Evolutionary conservation across 768 basidiomycete species (phyloP).

Genomic region (Hysterangium stoloniferum): DNA sequence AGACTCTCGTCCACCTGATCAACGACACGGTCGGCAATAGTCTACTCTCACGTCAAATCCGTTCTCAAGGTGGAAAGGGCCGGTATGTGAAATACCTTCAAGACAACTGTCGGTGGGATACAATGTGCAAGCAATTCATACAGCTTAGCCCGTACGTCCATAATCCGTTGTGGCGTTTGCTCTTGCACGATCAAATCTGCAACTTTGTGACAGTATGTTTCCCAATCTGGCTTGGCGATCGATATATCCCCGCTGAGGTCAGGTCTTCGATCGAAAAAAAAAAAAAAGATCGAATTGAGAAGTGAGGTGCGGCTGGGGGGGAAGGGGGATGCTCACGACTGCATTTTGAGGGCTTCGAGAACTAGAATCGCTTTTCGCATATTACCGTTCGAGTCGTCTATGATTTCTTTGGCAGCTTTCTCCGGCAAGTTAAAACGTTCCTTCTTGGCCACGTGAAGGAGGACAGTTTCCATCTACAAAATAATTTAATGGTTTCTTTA

Average conservation of each 20-base stretch:
- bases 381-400: constrained; percentile 79
- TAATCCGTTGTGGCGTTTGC: constrained; percentile 81
- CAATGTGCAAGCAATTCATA: constrained; percentile 96
- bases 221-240: constrained; percentile 99
- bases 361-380: constrained; percentile 91
- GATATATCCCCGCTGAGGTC: constrained; percentile 70
- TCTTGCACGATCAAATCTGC: constrained; percentile 85
- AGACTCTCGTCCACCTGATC: constrained; percentile 84
- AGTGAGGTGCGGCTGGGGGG: not conserved
- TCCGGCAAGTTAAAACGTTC: constrained; percentile 78
- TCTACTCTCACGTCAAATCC: constrained; percentile 38
- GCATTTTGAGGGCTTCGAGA: constrained; percentile 94
- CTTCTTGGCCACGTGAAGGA: constrained; percentile 70
- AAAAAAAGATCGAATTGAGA: constrained; percentile 1
- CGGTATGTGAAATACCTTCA: constrained; percentile 53
- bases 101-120: constrained; percentile 85
- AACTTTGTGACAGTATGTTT: constrained; percentile 89
- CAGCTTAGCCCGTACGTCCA: constrained; percentile 88
- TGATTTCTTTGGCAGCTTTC: constrained; percentile 67
- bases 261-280: constrained; percentile 40
- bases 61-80: not conserved
- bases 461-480: constrained; percentile 68
- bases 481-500: not conserved
- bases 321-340: constrained; percentile 52
- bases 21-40: constrained; percentile 81